Evolutionary conservation across 495 filamentous ascomycete species (phyloP).

Genomic region (Aspergillus cristatus): DNA sequence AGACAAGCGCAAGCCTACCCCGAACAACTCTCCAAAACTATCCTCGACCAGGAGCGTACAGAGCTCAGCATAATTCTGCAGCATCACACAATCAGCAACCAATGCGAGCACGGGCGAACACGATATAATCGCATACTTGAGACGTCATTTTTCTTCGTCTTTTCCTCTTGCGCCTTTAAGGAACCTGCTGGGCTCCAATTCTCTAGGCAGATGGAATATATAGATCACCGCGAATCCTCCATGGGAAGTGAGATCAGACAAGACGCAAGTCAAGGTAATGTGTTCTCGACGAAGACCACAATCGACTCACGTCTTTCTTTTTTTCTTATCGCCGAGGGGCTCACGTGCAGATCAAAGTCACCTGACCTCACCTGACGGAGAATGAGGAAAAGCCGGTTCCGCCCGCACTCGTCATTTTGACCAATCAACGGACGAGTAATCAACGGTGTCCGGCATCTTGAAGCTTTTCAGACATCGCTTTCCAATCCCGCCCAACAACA

Average conservation of each 20-base stretch:
- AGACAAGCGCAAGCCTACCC: constrained; percentile 49
- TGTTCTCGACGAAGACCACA: too few species aligned
- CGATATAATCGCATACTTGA: constrained; percentile 31
- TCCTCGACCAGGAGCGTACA: constrained; percentile 84
- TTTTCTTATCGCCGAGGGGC: constrained; percentile 24
- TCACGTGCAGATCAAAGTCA: constrained; percentile 18
- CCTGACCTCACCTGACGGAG: constrained; percentile 27
- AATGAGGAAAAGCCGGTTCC: constrained; percentile 35
- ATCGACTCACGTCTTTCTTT: constrained; percentile 20
- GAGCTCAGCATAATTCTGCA: constrained; percentile 61
- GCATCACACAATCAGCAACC: constrained; percentile 30
- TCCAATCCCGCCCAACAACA: constrained; percentile 19
- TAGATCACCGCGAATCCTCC: constrained; percentile 51
- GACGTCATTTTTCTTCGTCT: constrained; percentile 33
- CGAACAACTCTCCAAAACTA: constrained; percentile 78
- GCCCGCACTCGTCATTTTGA: constrained; percentile 30
- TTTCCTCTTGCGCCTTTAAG: constrained; percentile 44
- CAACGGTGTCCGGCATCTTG: constrained; percentile 37
- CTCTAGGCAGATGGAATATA: constrained; percentile 59
- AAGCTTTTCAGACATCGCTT: constrained; percentile 41
- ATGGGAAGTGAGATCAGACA: constrained; percentile 20
- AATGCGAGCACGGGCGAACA: constrained; percentile 9
- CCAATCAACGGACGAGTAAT: constrained; percentile 38
- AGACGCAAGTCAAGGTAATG: too few species aligned
- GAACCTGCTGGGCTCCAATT: constrained; percentile 49